phyloP scores from a whole-genome alignment of 2,329 filamentous ascomycete species.

The Rhynchosporium secalis region DNA sequence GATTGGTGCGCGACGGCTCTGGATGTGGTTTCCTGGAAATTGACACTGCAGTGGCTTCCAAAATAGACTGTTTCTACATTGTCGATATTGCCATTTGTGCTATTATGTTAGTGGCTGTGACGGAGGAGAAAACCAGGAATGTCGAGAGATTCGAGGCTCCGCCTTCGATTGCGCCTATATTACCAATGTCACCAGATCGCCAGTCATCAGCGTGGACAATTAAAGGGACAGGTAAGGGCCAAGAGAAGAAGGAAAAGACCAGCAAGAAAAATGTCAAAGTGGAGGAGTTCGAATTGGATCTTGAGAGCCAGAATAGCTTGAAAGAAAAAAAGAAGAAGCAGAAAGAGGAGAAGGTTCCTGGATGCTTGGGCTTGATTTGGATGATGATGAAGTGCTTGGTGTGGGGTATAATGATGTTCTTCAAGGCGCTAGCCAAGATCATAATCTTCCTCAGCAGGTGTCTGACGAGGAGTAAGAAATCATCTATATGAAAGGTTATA shows the following conservation, averaged over 20 bases:
- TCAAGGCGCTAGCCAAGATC: conserved; percentile 54
- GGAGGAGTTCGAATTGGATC: conserved; percentile 61
- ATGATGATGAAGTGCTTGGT: conserved; percentile 58
- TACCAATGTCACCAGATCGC: conserved; percentile 35
- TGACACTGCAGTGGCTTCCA: conserved; percentile 57
- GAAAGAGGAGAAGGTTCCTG: conserved; percentile 49
- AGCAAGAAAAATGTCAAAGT: conserved; percentile 52
- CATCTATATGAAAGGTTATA: conserved; percentile 20
- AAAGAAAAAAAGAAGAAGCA: conserved; percentile 45
- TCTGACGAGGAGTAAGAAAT: conserved; percentile 47
- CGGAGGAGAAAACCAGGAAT: conserved; percentile 53
- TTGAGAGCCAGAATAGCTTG: conserved; percentile 57
- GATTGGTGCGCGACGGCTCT: conserved; percentile 59
- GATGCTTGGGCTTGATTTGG: conserved; percentile 53
- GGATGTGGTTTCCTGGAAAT: conserved; percentile 62
- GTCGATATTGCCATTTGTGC: conserved; percentile 63
- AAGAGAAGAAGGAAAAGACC: conserved; percentile 24
- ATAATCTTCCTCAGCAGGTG: conserved; percentile 54
- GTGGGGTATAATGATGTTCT: conserved; percentile 56
- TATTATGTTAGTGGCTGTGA: conserved; percentile 57
- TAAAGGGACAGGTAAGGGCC: conserved; percentile 31
- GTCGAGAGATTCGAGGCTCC: conserved; percentile 61
- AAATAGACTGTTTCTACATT: conserved; percentile 61
- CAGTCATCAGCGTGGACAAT: conserved; percentile 19
- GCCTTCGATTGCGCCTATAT: conserved; percentile 41